phyloP scores from a whole-genome alignment of 441 rosid genomes.

The Adansonia grandidieri region DNA sequence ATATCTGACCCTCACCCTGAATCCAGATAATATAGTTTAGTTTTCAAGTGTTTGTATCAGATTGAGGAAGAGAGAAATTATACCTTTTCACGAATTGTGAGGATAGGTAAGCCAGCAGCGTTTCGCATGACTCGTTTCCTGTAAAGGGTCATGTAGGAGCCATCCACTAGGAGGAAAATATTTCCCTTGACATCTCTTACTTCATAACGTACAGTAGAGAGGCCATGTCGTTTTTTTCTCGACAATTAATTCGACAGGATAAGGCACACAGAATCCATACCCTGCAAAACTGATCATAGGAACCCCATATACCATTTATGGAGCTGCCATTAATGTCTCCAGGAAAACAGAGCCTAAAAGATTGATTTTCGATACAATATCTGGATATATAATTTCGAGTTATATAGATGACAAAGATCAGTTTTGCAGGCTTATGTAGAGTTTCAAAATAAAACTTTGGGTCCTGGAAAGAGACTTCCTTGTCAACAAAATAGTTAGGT shows the following conservation, averaged over 20 bases:
- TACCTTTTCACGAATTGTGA: conserved; percentile 67
- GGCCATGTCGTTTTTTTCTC: conserved; percentile 49
- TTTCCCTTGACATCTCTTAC: conserved; percentile 55
- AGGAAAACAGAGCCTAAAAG: neutral
- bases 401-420: neutral
- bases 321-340: neutral
- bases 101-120: conserved; percentile 67
- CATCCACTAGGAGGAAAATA: conserved; percentile 60
- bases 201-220: conserved; percentile 49
- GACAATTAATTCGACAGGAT: conserved; percentile 58
- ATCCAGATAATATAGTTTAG: neutral
- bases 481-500: neutral
- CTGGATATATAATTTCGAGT: neutral
- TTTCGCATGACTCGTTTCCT: conserved; percentile 58
- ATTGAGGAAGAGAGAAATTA: neutral
- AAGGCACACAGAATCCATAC: conserved; percentile 63
- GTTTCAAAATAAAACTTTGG: neutral
- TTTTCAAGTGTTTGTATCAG: neutral
- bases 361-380: neutral
- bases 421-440: neutral
- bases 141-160: conserved; percentile 53
- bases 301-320: conserved; percentile 16
- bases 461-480: neutral
- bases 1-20: neutral
- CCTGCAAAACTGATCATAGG: conserved; percentile 57